Conservation (phyloP, 2,329 filamentous ascomycete genomes). For the Epichloe baconii region DNA sequence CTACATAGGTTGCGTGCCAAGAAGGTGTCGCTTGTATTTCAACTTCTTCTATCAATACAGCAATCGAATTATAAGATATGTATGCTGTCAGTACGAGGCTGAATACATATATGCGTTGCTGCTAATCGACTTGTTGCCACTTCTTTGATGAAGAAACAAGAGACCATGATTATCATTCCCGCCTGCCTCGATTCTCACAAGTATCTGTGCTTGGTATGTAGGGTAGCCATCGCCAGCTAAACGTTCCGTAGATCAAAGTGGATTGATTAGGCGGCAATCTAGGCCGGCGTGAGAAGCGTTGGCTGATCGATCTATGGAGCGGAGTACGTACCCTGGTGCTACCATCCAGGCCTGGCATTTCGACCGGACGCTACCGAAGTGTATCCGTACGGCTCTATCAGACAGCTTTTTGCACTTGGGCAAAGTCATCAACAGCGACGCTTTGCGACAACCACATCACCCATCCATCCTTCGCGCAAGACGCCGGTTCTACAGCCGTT, state of each 20-base stretch:
- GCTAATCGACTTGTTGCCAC: too few relatives aligned
- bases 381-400: not conserved
- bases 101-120: not conserved
- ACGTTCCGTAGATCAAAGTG: constrained; percentile 4
- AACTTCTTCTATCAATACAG: too few relatives aligned
- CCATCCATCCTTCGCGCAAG: not conserved
- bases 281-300: too few relatives aligned
- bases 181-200: not conserved
- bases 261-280: not conserved
- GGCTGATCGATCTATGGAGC: too few relatives aligned
- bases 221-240: constrained; percentile 21
- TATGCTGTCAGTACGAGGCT: not conserved
- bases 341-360: too few relatives aligned
- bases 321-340: not conserved
- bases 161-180: not conserved
- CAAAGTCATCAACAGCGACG: not conserved
- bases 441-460: not conserved
- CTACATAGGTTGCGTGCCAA: not conserved
- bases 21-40: not conserved
- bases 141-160: not conserved
- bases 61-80: too few relatives aligned
- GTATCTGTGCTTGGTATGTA: not conserved
- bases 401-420: not conserved
- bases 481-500: not conserved
- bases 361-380: not conserved